Conservation (phyloP, 306 rosid species). For the Acacia melanoxylon region DNA sequence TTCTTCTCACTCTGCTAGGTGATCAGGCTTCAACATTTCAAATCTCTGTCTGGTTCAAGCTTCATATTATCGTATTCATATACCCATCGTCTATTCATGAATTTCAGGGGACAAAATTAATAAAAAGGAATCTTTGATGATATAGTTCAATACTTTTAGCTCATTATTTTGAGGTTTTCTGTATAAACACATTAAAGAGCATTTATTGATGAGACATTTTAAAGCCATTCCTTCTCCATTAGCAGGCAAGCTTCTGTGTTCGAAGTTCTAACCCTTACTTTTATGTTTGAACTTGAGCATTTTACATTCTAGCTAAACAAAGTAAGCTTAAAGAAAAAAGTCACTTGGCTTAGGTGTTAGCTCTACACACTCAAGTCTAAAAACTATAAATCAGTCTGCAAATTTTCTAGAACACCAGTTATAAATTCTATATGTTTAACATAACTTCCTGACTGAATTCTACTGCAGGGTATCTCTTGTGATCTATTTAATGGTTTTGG, state of each 20-base stretch:
- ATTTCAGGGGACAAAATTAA: background rate
- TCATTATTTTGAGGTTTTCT: background rate
- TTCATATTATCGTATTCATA: background rate
- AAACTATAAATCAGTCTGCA: background rate
- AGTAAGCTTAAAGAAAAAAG: background rate
- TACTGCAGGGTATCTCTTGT: constrained; percentile 90
- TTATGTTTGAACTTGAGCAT: background rate
- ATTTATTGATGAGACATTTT: background rate
- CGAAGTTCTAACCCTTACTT: background rate
- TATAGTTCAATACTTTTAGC: background rate
- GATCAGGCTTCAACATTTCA: constrained; percentile 7
- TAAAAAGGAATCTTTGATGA: background rate
- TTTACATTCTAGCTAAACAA: background rate
- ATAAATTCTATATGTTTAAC: background rate
- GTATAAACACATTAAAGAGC: background rate
- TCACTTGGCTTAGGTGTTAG: background rate
- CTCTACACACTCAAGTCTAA: background rate
- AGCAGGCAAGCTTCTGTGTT: constrained; percentile 16
- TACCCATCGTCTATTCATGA: constrained; percentile 5
- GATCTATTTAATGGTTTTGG: constrained; percentile 81
- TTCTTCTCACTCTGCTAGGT: constrained; percentile 23
- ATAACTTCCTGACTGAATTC: constrained; percentile 16
- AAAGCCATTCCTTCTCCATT: constrained; percentile 6
- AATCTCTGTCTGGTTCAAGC: constrained; percentile 14
- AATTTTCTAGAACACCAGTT: background rate